A percentile compares a stretch with the other conserved stretches of the same genome.
Conservation (phyloP, 805 yeast genomes). For the Lachancea cidri region DNA sequence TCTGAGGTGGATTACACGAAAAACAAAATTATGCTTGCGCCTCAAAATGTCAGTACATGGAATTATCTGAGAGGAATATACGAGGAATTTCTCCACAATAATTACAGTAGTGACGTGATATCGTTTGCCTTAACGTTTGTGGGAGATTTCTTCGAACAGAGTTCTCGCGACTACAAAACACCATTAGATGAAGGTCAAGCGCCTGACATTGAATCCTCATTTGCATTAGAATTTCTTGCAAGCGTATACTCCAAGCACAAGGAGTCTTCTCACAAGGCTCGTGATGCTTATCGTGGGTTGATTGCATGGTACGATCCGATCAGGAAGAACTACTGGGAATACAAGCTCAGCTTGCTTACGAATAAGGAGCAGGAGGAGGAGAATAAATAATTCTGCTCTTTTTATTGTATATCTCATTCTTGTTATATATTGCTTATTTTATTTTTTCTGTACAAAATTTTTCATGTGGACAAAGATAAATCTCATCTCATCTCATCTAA, state of each 20-base stretch:
- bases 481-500: slow-evolving; percentile 29
- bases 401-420: background rate
- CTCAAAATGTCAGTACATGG: slow-evolving; percentile 86
- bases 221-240: slow-evolving; percentile 61
- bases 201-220: slow-evolving; percentile 42
- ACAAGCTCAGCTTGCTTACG: slow-evolving; percentile 26
- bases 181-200: too few species aligned
- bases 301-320: slow-evolving; percentile 55
- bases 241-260: slow-evolving; percentile 37
- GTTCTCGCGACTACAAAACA: slow-evolving; percentile 7
- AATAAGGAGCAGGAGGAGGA: background rate
- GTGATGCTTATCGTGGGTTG: slow-evolving; percentile 46
- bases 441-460: background rate
- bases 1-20: slow-evolving; percentile 52
- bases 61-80: slow-evolving; percentile 66
- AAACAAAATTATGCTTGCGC: slow-evolving; percentile 49
- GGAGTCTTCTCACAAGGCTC: slow-evolving; percentile 34
- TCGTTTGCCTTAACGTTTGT: slow-evolving; percentile 44
- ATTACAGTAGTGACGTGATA: slow-evolving; percentile 37
- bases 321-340: slow-evolving; percentile 58
- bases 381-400: background rate
- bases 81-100: slow-evolving; percentile 20
- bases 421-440: background rate
- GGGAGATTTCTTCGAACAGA: slow-evolving; percentile 19
- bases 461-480: too few species aligned